Evolutionary conservation across 805 yeast genomes (phyloP).

Genomic region (Candida patagonica): DNA sequence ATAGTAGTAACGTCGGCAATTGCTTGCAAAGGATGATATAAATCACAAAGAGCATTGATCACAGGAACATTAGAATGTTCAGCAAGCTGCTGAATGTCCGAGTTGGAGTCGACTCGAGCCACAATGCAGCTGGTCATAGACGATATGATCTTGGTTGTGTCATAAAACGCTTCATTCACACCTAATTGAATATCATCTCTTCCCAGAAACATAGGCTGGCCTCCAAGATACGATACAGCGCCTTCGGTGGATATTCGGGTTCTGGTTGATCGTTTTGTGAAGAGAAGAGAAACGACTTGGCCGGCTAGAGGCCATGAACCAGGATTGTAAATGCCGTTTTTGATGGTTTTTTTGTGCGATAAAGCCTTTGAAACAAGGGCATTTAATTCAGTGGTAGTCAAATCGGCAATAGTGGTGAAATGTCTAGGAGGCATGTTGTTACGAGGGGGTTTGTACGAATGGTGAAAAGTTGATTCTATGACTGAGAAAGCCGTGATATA

Average conservation of each 20-base stretch:
- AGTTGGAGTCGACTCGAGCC: constrained; percentile 87
- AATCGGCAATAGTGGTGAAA: constrained; percentile 71
- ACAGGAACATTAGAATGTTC: constrained; percentile 81
- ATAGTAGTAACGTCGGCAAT: constrained; percentile 85
- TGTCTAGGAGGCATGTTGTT: constrained; percentile 55
- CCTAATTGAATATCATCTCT: constrained; percentile 96
- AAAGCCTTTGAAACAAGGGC: constrained; percentile 67
- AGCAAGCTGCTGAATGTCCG: constrained; percentile 70
- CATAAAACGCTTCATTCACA: constrained; percentile 84
- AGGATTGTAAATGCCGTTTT: constrained; percentile 35
- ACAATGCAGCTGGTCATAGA: constrained; percentile 96
- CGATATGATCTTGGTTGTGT: constrained; percentile 79
- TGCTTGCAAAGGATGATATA: constrained; percentile 91
- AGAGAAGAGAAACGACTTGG: constrained; percentile 71
- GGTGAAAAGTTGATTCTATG: no score
- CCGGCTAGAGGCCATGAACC: constrained; percentile 54
- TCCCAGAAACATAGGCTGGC: constrained; percentile 93
- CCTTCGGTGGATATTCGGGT: constrained; percentile 93
- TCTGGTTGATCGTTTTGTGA: constrained; percentile 89
- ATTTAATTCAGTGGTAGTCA: constrained; percentile 61
- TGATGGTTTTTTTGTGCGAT: constrained; percentile 53
- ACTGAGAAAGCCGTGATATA: no score
- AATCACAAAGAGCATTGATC: constrained; percentile 88
- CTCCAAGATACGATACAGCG: constrained; percentile 88
- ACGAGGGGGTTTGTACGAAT: no score